Evolutionary conservation across 2,329 filamentous ascomycete species (phyloP).

Genomic region (Ascochyta lentis): DNA sequence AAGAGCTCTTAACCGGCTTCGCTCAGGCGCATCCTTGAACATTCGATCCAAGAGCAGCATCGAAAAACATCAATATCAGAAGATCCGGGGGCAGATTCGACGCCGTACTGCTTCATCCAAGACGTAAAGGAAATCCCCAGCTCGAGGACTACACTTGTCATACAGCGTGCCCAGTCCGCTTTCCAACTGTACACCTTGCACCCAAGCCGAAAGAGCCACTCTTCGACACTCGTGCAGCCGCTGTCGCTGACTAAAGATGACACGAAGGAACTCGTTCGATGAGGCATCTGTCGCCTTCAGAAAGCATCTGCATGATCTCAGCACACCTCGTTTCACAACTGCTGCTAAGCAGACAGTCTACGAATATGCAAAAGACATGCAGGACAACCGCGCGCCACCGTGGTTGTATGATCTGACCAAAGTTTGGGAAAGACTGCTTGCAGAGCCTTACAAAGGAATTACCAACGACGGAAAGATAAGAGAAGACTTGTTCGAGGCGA

Average conservation of each 20-base stretch:
- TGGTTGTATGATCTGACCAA: constrained; percentile 62
- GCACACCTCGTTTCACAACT: constrained; percentile 65
- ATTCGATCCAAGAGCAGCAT: background rate
- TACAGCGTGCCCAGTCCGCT: no score
- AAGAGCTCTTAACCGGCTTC: constrained; percentile 3
- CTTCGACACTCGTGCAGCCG: background rate
- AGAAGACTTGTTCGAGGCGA: constrained; percentile 62
- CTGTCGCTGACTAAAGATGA: constrained; percentile 12
- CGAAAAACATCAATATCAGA: background rate
- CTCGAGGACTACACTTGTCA: background rate
- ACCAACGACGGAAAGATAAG: constrained; percentile 70
- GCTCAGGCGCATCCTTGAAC: background rate
- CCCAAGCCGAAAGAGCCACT: background rate
- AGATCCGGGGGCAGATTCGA: background rate
- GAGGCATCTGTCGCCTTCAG: constrained; percentile 55
- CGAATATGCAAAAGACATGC: constrained; percentile 68
- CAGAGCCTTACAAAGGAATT: constrained; percentile 74
- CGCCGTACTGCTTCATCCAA: background rate
- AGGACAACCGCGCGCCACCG: constrained; percentile 64
- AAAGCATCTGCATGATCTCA: constrained; percentile 68
- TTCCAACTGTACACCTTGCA: background rate
- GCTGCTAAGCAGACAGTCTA: constrained; percentile 69
- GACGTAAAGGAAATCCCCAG: background rate
- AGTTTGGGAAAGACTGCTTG: constrained; percentile 46
- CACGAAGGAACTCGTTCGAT: constrained; percentile 32